phyloP scores from a whole-genome alignment of 108 stramenopile species.

The Cylindrotheca closterium region DNA sequence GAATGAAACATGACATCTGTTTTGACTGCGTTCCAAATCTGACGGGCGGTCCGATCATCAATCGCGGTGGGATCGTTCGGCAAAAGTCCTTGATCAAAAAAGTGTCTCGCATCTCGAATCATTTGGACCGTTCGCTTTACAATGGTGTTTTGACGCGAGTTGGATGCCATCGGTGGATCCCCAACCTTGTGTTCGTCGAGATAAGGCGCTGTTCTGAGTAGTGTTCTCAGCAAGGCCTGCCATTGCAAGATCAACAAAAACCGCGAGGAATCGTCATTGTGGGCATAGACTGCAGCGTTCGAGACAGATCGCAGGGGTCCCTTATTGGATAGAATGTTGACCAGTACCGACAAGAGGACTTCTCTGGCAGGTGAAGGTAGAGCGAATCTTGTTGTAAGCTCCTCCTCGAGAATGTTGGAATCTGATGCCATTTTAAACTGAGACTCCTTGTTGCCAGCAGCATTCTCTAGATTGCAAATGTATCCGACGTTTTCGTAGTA shows the following conservation, averaged over 20 bases:
- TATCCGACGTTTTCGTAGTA: constrained; percentile 63
- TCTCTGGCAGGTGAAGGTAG: constrained; percentile 78
- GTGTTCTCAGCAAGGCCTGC: constrained; percentile 66
- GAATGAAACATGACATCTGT: constrained; percentile 70
- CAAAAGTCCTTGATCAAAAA: constrained; percentile 76
- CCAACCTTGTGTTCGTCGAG: constrained; percentile 76
- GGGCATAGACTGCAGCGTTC: constrained; percentile 61
- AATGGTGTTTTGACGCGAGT: constrained; percentile 53
- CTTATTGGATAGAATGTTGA: constrained; percentile 72
- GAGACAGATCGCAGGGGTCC: constrained; percentile 65
- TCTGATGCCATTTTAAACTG: constrained; percentile 13
- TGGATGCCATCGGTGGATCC: constrained; percentile 49
- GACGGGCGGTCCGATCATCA: constrained; percentile 56
- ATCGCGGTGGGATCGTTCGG: constrained; percentile 33
- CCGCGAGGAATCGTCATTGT: constrained; percentile 19
- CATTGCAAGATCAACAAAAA: constrained; percentile 68
- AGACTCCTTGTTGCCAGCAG: constrained; percentile 14
- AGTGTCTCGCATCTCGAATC: constrained; percentile 74
- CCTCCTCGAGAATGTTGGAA: constrained; percentile 36
- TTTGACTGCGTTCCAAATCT: constrained; percentile 72
- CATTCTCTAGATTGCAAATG: constrained; percentile 19
- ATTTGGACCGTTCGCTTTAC: constrained; percentile 69
- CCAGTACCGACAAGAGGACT: constrained; percentile 57
- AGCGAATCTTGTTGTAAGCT: constrained; percentile 51
- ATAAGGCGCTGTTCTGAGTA: constrained; percentile 81